These are phyloP conservation scores for Eucalyptus curtisii DNA, from an alignment of 345 rosid species.

Conservation along the genomic window DNA sequence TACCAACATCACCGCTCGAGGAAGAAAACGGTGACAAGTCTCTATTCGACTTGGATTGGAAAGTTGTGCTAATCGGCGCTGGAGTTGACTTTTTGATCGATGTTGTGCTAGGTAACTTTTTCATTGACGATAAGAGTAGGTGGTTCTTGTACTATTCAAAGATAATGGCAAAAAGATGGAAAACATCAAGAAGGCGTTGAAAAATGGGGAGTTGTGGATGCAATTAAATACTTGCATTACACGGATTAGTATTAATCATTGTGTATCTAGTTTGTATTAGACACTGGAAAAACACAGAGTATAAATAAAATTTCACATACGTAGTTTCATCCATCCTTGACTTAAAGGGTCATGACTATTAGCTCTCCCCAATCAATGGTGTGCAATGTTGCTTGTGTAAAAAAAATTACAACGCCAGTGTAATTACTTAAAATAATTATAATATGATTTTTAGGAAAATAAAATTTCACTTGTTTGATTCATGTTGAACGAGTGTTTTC, in stretches of 20 bases:
- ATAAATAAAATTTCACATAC: background rate
- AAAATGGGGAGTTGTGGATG: no score
- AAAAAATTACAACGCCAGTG: background rate
- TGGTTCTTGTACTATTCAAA: background rate
- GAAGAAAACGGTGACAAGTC: background rate
- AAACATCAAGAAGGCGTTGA: background rate
- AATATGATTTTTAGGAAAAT: no score
- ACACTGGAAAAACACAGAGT: background rate
- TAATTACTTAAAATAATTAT: background rate
- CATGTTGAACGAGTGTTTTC: background rate
- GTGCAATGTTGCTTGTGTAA: background rate
- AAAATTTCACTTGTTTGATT: background rate
- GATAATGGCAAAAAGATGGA: background rate
- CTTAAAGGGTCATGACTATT: background rate
- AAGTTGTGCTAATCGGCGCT: background rate
- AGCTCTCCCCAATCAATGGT: background rate
- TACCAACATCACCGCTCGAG: background rate
- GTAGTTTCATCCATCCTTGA: background rate
- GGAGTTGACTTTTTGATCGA: background rate
- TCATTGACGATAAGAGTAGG: background rate
- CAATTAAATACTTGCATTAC: no score
- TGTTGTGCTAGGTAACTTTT: background rate
- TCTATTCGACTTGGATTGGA: background rate
- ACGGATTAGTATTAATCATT: no score
- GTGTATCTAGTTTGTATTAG: background rate